Percentiles rank a stretch among this genome's conserved stretches.
These are phyloP conservation scores for Taphrina deformans DNA, from an alignment of 1,139 yeast species.

Conservation along the genomic window DNA sequence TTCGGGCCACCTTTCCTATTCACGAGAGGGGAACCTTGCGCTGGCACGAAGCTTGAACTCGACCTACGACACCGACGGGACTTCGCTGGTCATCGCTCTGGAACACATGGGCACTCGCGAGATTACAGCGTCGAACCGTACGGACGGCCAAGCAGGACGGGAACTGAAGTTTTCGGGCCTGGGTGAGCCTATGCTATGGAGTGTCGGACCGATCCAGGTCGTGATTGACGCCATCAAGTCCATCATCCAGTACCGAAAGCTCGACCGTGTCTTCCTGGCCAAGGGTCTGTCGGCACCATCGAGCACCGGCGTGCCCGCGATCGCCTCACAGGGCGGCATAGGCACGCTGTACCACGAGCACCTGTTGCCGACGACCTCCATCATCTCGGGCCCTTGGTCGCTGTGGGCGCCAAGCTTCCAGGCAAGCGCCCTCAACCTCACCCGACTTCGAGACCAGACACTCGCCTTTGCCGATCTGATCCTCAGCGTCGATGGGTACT, in stretches of 20 bases:
- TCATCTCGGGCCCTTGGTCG: conserved; percentile 3
- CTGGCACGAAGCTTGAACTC: neutral
- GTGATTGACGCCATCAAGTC: neutral
- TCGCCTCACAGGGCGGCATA: neutral
- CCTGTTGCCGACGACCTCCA: neutral
- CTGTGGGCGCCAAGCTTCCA: neutral
- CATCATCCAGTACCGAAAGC: neutral
- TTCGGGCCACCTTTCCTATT: neutral
- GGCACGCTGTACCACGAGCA: neutral
- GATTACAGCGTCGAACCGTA: neutral
- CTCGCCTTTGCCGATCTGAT: neutral
- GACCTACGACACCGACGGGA: neutral
- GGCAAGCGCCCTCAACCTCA: neutral
- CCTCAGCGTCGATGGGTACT: neutral
- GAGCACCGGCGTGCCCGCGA: neutral
- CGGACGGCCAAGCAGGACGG: neutral
- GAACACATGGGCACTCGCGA: conserved; percentile 1
- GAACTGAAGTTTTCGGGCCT: neutral
- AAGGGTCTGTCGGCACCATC: neutral
- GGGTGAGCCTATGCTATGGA: neutral
- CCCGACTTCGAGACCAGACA: conserved; percentile 2
- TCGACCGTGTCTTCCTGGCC: neutral
- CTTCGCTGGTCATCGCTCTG: neutral
- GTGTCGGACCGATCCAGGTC: neutral
- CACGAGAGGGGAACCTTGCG: neutral